Base-by-base conservation (phyloP, 768 basidiomycete genomes). In the Suillus spraguei region DNA sequence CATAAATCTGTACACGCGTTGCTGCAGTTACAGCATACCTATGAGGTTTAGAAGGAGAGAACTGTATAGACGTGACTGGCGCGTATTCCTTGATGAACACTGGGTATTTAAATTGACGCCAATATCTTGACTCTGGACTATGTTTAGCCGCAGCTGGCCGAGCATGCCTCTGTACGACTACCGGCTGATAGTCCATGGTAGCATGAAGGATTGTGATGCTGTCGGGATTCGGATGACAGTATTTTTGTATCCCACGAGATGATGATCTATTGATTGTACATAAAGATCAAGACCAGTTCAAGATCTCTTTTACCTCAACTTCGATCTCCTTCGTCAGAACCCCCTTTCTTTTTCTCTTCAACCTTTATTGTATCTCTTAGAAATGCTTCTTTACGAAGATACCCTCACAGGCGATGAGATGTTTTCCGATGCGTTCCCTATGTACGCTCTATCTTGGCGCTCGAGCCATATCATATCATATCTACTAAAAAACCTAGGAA, bases 1-100 rank as follows among this genome's bases (percentile, higher is more conserved):
- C 93, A 77, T 98, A 98, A 72, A 99, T 91, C 77, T 99, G 93
- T 1, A 99, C 88, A 66, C 96, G 83, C 1, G 95, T 92, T 0
- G 94, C 95, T 2, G 95, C 92, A 33, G 96, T 97, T 62, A 99
- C 95, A 32, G 95, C 97, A 81, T 96, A 98, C 71, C 91, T 83
- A 74, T 99, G 95, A 5, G 97, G 97, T 75, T 87, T 89, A 33
- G 91, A 80, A 1, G 87, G 87, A 1, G 94, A 87, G 77, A 99
- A 99, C 74, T 98, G 94, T 38, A 99, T 83, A 17, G 92, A 93
- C 60, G 97, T 98, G 68, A 99, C 89, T 17, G 96, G 95, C 0
- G 95, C 94, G 73, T 97, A 97, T 80, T 98, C 94, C 78, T 97
- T 98, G 74, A 99, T 85, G 75, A 99, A 99, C 1, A 98, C 91